Evolutionary conservation across 495 filamentous ascomycete genomes (phyloP).

Genomic region (Rhypophila decipiens): DNA sequence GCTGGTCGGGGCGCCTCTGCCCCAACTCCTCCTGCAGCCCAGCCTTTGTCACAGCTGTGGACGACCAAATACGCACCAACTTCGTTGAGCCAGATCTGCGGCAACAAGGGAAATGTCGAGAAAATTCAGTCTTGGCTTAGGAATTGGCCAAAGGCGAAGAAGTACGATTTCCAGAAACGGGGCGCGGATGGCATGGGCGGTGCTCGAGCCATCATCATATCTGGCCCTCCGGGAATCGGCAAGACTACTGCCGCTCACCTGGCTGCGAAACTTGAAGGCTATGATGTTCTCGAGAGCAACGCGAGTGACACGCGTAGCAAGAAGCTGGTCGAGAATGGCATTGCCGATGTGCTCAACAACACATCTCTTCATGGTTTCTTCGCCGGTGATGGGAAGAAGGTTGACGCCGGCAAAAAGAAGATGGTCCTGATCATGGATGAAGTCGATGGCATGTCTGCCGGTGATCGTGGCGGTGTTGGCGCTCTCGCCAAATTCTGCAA

Average conservation of each 20-base stretch:
- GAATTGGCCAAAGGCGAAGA: constrained; percentile 69
- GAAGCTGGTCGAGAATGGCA: constrained; percentile 83
- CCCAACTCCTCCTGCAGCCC: constrained; percentile 30
- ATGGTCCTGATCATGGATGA: constrained; percentile 98
- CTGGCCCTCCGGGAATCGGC: constrained; percentile 92
- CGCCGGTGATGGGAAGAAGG: constrained; percentile 72
- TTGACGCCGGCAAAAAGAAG: constrained; percentile 78
- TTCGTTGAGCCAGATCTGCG: constrained; percentile 79
- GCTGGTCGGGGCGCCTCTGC: constrained; percentile 33
- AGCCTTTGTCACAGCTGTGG: constrained; percentile 70
- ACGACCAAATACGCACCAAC: constrained; percentile 93
- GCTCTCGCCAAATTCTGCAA: constrained; percentile 89
- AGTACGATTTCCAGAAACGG: constrained; percentile 65
- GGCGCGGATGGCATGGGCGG: constrained; percentile 76
- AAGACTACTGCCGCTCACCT: constrained; percentile 97
- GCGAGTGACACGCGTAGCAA: constrained; percentile 97
- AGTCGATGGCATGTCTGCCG: constrained; percentile 97
- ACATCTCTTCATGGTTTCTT: constrained; percentile 91
- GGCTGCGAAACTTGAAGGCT: constrained; percentile 86
- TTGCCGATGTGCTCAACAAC: constrained; percentile 85
- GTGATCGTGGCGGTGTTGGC: constrained; percentile 92
- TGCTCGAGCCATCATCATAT: constrained; percentile 81
- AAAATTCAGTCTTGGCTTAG: constrained; percentile 82
- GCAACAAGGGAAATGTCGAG: constrained; percentile 87
- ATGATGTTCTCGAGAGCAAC: constrained; percentile 89